Percentiles rank a stretch among this genome's conserved stretches.
phyloP scores from a whole-genome alignment of 495 filamentous ascomycete species.

The Bacidia rubella region DNA sequence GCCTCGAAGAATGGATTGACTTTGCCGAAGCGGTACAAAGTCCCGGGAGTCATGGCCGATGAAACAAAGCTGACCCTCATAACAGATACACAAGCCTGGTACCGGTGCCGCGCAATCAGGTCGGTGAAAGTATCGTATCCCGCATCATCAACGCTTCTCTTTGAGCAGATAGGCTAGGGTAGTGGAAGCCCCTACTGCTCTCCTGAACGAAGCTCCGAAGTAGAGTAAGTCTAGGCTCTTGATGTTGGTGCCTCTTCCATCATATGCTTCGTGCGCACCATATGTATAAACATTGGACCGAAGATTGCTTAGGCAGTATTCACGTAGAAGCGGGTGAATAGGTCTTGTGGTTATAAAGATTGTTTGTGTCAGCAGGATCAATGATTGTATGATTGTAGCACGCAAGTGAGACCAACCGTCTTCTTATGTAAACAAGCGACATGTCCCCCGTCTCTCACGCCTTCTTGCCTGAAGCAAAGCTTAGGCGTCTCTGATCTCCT shows the following conservation, averaged over 20 bases:
- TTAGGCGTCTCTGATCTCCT: neutral
- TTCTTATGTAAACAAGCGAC: neutral
- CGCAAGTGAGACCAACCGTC: constrained; percentile 12
- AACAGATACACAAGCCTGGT: constrained; percentile 8
- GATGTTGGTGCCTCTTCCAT: too few species aligned
- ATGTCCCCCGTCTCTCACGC: too few species aligned
- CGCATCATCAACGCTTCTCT: too few species aligned
- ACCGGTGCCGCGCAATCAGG: neutral
- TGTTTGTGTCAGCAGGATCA: neutral
- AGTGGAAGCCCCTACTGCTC: too few species aligned
- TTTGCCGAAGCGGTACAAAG: constrained; percentile 49
- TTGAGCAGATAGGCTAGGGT: too few species aligned
- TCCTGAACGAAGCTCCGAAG: too few species aligned
- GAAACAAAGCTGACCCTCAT: neutral
- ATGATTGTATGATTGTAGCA: neutral
- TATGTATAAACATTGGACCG: too few species aligned
- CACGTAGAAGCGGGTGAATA: too few species aligned
- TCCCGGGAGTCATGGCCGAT: neutral
- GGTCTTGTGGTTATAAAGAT: neutral
- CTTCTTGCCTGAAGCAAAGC: too few species aligned
- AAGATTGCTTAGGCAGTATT: too few species aligned
- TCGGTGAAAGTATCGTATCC: neutral
- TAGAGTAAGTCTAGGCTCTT: too few species aligned
- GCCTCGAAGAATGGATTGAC: constrained; percentile 70
- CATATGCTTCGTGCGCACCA: too few species aligned